phyloP scores from a whole-genome alignment of 2,329 filamentous ascomycete genomes.

The Colletotrichum tamarilloi region DNA sequence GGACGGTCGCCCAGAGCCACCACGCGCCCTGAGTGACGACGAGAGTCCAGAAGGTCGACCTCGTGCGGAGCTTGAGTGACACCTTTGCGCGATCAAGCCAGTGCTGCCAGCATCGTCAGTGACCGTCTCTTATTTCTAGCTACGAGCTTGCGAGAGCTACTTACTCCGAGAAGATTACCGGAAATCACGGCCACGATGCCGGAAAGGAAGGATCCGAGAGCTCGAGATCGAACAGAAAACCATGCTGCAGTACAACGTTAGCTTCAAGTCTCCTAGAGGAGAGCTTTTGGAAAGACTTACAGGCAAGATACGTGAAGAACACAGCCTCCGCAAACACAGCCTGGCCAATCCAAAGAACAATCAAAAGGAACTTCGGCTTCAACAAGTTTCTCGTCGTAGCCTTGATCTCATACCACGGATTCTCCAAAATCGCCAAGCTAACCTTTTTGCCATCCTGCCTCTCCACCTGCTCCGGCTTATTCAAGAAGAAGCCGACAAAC shows the following conservation, averaged over 20 bases:
- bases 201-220: conserved; percentile 77
- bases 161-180: conserved; percentile 73
- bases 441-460: conserved; percentile 74
- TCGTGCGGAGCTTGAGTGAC: conserved; percentile 63
- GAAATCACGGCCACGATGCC: conserved; percentile 73
- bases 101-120: conserved; percentile 42
- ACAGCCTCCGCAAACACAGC: conserved; percentile 78
- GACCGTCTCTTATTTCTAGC: neutral
- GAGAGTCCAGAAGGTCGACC: conserved; percentile 65
- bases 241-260: conserved; percentile 55
- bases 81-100: conserved; percentile 71
- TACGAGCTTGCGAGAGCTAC: conserved; percentile 36
- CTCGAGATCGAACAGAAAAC: conserved; percentile 76
- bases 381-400: conserved; percentile 69
- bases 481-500: conserved; percentile 73
- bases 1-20: conserved; percentile 78
- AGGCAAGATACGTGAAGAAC: conserved; percentile 74
- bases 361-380: conserved; percentile 70
- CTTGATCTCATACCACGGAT: conserved; percentile 69
- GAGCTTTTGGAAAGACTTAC: conserved; percentile 42
- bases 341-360: conserved; percentile 76
- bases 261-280: conserved; percentile 27
- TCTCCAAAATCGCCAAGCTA: conserved; percentile 65
- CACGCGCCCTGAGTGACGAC: conserved; percentile 72
- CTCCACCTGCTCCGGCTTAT: conserved; percentile 69